These are phyloP conservation scores for Fusarium caatingaense DNA, from an alignment of 2,329 filamentous ascomycete genomes.

Conservation along the genomic window DNA sequence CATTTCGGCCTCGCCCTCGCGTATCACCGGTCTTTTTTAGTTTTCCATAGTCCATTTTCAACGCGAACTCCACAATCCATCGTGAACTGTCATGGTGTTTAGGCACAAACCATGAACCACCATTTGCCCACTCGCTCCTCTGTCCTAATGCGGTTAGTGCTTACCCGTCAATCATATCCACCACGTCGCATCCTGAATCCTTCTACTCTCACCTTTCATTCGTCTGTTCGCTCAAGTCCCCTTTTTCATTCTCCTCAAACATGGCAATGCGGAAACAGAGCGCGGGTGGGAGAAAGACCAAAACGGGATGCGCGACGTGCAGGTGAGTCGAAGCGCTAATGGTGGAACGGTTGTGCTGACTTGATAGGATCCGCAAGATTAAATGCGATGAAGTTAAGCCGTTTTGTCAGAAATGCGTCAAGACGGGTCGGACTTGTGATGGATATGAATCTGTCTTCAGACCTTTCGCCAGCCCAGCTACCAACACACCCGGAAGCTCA, in stretches of 20 bases:
- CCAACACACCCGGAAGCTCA: neutral
- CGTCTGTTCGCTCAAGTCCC: conserved; percentile 15
- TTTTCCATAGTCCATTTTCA: neutral
- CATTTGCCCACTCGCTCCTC: conserved; percentile 12
- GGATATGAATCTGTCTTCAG: conserved; percentile 56
- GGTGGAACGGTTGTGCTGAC: neutral
- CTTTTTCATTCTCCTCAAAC: neutral
- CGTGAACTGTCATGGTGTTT: neutral
- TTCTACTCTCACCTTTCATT: conserved; percentile 18
- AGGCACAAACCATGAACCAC: fast-evolving
- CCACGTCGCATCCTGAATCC: neutral
- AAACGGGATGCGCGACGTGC: conserved; percentile 58
- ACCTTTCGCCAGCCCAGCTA: conserved; percentile 39
- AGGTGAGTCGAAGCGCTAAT: conserved; percentile 44
- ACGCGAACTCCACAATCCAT: neutral
- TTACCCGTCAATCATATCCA: fast-evolving
- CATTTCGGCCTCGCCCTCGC: neutral
- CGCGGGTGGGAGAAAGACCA: conserved; percentile 50
- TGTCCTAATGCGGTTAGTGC: neutral
- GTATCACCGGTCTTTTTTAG: neutral
- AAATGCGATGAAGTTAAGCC: conserved; percentile 55
- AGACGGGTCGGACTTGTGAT: conserved; percentile 56
- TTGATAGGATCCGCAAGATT: conserved; percentile 50
- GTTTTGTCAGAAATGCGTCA: conserved; percentile 51
- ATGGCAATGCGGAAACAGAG: conserved; percentile 34